Evolutionary conservation across 306 rosid species (phyloP), one percentile per base, ranked within the genome.

Genomic region (Glycine tomentella): DNA sequence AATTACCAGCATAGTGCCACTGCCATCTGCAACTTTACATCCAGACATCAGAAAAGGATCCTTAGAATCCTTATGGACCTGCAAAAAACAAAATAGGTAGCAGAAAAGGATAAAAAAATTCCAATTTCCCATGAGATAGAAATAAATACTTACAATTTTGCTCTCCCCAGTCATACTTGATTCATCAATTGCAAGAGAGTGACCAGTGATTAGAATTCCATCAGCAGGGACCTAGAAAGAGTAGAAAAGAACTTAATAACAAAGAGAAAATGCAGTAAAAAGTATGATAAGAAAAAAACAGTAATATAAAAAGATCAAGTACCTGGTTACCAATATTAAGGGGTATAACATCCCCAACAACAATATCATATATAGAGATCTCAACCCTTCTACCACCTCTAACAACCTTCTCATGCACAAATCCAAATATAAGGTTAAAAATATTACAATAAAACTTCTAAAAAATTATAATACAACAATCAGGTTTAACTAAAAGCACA

Each of bases 21-120:
- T 90, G 50, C 99, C 99, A 87, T 96, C 98, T 3, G 99, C 99
- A 70, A 96, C 92, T 88, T 96, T 93, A 87, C 99, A 96, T 38
- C 99, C 99, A 56, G 99, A 92, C 90, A 96, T 90, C 78, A 96
- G 77, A 89, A 96, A 96, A 14, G 99, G 99, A 50, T 90, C 81
- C 81, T 79, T 93, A 7, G 95, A 84, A 89, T 85, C 89, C 85
- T 96, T 96, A 64, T 85, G 79, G 75, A 83, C 92, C 99, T 96
- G 82, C 53, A 83, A 81, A 72, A 72, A 72, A 25, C 0, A 81
- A 64, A 48, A 71, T 46, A 20, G 6, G 81, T 65, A 66, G 51
- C 3, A 10, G 57, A 31, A 66, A 61, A 17, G 8, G 8, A 33
- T n/a, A n/a, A 20, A 56, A 78, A 25, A 42, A 11, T 3, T 65